A percentile compares a stretch with the other conserved stretches of the same genome.
Evolutionary conservation across 805 yeast genomes (phyloP).

Genomic region (Wickerhamomyces ciferrii): DNA sequence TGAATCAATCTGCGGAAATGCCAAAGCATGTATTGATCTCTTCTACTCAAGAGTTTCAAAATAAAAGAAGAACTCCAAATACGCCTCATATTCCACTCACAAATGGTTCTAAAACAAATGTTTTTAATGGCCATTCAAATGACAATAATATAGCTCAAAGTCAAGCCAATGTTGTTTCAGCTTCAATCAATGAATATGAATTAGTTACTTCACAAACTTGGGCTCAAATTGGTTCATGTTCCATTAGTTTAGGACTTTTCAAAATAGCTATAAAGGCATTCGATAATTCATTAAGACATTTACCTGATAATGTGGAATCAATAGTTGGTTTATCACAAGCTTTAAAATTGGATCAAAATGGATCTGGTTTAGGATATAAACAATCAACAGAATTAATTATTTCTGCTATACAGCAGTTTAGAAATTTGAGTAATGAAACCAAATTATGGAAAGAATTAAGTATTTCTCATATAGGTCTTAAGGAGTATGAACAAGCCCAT

Average conservation of each 20-base stretch:
- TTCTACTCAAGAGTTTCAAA: background rate
- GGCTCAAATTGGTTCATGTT: constrained; percentile 42
- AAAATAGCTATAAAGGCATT: constrained; percentile 5
- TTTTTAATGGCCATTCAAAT: background rate
- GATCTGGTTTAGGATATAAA: constrained; percentile 6
- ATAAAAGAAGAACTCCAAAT: background rate
- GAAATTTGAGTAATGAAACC: constrained; percentile 32
- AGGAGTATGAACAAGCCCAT: constrained; percentile 48
- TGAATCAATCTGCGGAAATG: background rate
- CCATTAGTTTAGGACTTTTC: constrained; percentile 33
- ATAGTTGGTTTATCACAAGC: constrained; percentile 11
- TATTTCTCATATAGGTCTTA: constrained; percentile 42
- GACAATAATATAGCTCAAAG: background rate
- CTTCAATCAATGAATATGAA: background rate
- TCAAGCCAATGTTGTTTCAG: background rate
- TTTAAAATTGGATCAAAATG: constrained; percentile 6
- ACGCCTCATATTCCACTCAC: background rate
- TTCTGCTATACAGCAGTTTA: constrained; percentile 22
- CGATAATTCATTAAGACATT: constrained; percentile 17
- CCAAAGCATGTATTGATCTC: background rate
- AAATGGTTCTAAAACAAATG: background rate
- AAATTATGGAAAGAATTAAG: constrained; percentile 44
- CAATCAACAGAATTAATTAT: constrained; percentile 16
- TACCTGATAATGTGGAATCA: constrained; percentile 18
- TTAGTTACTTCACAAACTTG: constrained; percentile 33